A percentile compares a stretch with the other conserved stretches of the same genome.
Conservation (phyloP, 768 basidiomycete species). For the Coprinellus micaceus region DNA sequence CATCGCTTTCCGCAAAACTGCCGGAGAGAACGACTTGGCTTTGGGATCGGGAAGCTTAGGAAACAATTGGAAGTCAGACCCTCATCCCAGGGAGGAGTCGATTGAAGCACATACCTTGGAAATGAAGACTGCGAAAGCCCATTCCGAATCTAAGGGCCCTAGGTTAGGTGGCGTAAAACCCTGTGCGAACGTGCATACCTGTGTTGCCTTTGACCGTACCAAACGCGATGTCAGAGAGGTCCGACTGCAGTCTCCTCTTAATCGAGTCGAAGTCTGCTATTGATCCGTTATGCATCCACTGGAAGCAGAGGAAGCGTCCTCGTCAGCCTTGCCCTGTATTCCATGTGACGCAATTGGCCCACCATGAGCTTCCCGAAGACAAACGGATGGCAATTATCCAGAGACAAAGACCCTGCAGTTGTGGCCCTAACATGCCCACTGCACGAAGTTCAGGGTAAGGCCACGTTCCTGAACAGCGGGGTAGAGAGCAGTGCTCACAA, state of each 20-base stretch:
- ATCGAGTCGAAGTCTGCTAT: constrained; percentile 79
- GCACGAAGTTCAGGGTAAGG: background rate
- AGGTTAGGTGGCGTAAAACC: background rate
- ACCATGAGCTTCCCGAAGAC: constrained; percentile 91
- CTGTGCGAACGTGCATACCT: constrained; percentile 38
- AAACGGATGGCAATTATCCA: constrained; percentile 96
- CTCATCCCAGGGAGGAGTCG: background rate
- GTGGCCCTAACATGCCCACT: constrained; percentile 93
- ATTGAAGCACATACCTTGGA: constrained; percentile 54
- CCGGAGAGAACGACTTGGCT: constrained; percentile 69
- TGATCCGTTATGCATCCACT: constrained; percentile 99
- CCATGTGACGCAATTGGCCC: constrained; percentile 7
- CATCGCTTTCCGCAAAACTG: constrained; percentile 79
- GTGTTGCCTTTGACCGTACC: constrained; percentile 90
- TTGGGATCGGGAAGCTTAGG: constrained; percentile 74
- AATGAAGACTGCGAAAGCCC: constrained; percentile 91
- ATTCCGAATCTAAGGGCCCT: constrained; percentile 75
- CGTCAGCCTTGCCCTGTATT: too few species aligned
- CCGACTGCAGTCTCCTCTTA: constrained; percentile 75
- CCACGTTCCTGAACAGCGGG: background rate
- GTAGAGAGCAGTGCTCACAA: constrained; percentile 54
- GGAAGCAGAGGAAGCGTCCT: constrained; percentile 1
- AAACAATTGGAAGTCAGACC: constrained; percentile 4
- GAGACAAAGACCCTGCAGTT: constrained; percentile 85
- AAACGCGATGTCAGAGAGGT: constrained; percentile 80